Evolutionary conservation across 2,329 filamentous ascomycete genomes (phyloP).

Genomic region (Chrysoporthe puriensis): DNA sequence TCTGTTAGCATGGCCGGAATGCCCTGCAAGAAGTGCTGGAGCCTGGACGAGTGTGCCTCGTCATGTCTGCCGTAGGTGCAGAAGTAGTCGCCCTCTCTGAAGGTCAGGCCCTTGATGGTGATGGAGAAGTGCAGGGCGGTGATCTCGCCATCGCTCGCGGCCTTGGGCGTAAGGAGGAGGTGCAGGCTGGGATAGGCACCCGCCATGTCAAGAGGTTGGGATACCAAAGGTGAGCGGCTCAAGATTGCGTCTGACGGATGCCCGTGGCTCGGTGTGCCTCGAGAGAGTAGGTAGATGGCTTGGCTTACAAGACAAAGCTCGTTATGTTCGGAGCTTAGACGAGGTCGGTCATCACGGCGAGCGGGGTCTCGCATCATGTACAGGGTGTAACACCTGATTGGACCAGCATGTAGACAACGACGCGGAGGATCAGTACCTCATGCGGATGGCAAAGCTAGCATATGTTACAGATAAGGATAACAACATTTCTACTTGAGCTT

Average conservation of each 20-base stretch:
- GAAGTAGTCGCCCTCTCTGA: slow-evolving; percentile 3
- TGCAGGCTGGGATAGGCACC: not conserved
- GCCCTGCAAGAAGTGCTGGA: not conserved
- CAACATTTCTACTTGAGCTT: not conserved
- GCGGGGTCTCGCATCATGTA: not conserved
- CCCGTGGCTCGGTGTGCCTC: not conserved
- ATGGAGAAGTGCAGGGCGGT: not conserved
- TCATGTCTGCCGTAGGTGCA: slow-evolving; percentile 5
- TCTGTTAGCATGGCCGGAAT: not conserved
- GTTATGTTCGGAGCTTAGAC: no score
- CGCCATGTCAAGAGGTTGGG: not conserved
- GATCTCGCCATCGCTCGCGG: not conserved
- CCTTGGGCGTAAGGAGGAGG: slow-evolving; percentile 8
- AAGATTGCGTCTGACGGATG: not conserved
- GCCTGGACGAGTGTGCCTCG: not conserved
- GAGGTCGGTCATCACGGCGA: not conserved
- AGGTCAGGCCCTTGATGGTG: not conserved
- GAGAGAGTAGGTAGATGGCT: not conserved
- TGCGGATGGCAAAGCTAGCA: not conserved
- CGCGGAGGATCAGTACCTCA: not conserved
- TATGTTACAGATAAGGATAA: not conserved
- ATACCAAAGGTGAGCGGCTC: not conserved
- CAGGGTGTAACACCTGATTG: slow-evolving; percentile 3
- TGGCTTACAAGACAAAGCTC: not conserved
- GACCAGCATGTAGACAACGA: not conserved